Percentiles rank a stretch among this genome's conserved stretches.
These are phyloP conservation scores for Rhododendron ovatum DNA, from an alignment of 148 eudicot species.

Conservation along the genomic window DNA sequence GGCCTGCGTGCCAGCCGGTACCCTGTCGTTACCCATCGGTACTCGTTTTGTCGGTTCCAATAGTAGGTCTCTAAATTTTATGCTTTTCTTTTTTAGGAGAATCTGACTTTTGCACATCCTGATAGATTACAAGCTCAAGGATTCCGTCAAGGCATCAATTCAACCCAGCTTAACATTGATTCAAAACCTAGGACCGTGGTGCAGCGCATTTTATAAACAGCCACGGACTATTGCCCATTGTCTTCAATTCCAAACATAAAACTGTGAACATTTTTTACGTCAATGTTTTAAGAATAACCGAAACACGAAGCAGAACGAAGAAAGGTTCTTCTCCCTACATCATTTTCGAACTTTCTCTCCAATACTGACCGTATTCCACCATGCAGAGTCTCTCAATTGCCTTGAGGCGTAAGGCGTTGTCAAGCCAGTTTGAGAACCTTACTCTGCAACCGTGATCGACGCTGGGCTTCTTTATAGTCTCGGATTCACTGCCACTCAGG, in stretches of 20 bases:
- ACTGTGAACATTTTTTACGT: slow-evolving; percentile 28
- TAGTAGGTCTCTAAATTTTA: too few species aligned
- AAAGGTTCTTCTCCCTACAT: slow-evolving; percentile 19
- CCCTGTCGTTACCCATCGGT: too few species aligned
- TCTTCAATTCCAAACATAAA: slow-evolving; percentile 33
- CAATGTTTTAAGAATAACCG: slow-evolving; percentile 38
- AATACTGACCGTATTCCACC: slow-evolving; percentile 56
- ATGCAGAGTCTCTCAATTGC: slow-evolving; percentile 55
- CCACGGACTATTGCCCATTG: slow-evolving; percentile 9
- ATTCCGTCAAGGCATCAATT: too few species aligned
- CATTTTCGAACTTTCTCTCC: slow-evolving; percentile 50
- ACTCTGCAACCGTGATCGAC: slow-evolving; percentile 43
- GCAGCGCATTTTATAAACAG: not conserved
- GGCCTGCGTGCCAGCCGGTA: too few species aligned
- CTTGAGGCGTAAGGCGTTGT: slow-evolving; percentile 42
- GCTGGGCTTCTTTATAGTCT: slow-evolving; percentile 50
- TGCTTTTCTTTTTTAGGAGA: too few species aligned
- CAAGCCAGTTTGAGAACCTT: slow-evolving; percentile 46
- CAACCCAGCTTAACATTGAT: not conserved
- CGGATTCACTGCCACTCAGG: slow-evolving; percentile 64
- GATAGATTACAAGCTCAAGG: too few species aligned
- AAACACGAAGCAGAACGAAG: slow-evolving; percentile 11
- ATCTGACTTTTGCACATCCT: too few species aligned
- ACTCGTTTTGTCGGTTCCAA: too few species aligned
- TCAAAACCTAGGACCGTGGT: not conserved